Conservation (phyloP, 257 asterid species). For the Petrea volubilis region DNA sequence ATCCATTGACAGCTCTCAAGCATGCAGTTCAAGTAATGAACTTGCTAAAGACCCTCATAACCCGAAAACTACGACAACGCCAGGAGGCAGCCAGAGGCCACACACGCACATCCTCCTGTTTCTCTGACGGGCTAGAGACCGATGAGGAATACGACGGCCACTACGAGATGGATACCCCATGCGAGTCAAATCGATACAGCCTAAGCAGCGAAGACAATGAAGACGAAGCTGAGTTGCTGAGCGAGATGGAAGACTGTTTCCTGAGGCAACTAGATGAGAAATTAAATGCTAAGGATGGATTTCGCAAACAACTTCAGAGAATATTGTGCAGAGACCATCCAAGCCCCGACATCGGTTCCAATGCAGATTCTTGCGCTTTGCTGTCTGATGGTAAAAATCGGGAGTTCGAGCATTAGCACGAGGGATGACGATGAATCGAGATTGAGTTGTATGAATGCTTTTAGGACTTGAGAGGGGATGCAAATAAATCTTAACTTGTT, state of each 20-base stretch:
- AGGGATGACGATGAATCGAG: conserved; percentile 56
- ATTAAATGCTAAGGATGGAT: conserved; percentile 69
- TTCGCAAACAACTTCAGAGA: conserved; percentile 68
- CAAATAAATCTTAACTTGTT: no score
- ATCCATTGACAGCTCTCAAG: conserved; percentile 89
- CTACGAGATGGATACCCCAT: conserved; percentile 54
- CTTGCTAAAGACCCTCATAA: conserved; percentile 67
- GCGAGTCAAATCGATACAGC: conserved; percentile 49
- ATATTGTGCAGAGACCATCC: conserved; percentile 55
- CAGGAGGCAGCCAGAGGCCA: conserved; percentile 41
- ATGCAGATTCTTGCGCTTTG: conserved; percentile 37
- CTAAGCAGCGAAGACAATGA: conserved; percentile 54
- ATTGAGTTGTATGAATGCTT: conserved; percentile 15
- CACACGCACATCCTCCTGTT: conserved; percentile 50
- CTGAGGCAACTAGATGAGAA: conserved; percentile 54
- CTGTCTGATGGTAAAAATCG: conserved; percentile 44
- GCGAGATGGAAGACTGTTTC: conserved; percentile 69
- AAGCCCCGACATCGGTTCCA: conserved; percentile 42
- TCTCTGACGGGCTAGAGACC: conserved; percentile 31
- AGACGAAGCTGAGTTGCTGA: conserved; percentile 65
- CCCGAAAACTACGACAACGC: conserved; percentile 63
- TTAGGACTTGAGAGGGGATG: conserved; percentile 17
- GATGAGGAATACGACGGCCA: conserved; percentile 44
- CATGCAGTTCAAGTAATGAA: conserved; percentile 94
- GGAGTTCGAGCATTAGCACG: conserved; percentile 44